Conservation (phyloP, 1,284 basidiomycete genomes). For the Rhodofomes roseus region DNA sequence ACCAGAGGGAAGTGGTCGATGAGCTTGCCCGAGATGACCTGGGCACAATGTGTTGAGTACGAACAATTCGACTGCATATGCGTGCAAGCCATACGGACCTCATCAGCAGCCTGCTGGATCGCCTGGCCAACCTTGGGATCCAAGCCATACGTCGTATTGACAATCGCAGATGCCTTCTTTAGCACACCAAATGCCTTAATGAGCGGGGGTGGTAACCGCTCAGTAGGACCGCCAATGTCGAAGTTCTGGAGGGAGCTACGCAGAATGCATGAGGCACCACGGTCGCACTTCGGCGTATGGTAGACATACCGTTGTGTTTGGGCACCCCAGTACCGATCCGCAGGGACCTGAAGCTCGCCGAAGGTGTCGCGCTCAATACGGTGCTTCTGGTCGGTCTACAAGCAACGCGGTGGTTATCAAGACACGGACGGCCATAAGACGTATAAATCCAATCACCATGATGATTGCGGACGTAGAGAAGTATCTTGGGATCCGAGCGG, state of each 20-base stretch:
- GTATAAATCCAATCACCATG: conserved; percentile 38
- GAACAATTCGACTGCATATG: neutral
- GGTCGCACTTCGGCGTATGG: neutral
- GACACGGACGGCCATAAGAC: neutral
- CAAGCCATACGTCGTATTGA: conserved; percentile 90
- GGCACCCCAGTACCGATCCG: conserved; percentile 97
- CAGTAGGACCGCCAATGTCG: conserved; percentile 93
- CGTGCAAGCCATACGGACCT: conserved; percentile 45
- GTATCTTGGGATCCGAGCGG: conserved; percentile 19
- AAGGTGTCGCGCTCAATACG: conserved; percentile 85
- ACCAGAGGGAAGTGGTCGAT: conserved; percentile 97
- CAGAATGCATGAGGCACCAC: neutral
- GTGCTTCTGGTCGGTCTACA: conserved; percentile 44
- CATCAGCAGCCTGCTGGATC: conserved; percentile 93
- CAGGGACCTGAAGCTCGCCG: conserved; percentile 90
- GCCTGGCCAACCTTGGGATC: conserved; percentile 87
- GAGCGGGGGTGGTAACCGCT: conserved; percentile 90
- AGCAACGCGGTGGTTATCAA: neutral
- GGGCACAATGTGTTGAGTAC: neutral
- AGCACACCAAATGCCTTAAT: conserved; percentile 98
- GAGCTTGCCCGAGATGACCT: conserved; percentile 96
- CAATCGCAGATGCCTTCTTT: conserved; percentile 95
- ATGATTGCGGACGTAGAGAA: conserved; percentile 36
- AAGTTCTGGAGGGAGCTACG: conserved; percentile 93
- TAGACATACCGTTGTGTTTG: conserved; percentile 85